These are phyloP conservation scores for Silene noctiflora DNA, from an alignment of 179 eudicot genomes.

Conservation along the genomic window DNA sequence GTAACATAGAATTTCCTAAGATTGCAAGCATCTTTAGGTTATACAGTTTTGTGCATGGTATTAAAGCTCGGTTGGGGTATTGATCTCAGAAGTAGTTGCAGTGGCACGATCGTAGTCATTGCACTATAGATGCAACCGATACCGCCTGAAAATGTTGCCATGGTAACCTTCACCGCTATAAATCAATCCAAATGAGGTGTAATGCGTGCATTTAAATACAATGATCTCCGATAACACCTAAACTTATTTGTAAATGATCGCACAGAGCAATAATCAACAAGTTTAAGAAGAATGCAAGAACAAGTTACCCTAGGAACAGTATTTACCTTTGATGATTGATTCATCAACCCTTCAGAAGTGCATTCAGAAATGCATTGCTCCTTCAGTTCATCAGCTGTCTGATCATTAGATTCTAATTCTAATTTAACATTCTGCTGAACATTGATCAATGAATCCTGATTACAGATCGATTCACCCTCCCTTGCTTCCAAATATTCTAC, in stretches of 20 bases:
- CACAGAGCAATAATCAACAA: not conserved
- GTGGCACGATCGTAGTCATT: no score
- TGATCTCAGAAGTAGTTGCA: no score
- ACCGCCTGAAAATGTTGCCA: not conserved
- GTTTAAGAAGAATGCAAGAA: not conserved
- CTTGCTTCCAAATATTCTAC: constrained; percentile 16
- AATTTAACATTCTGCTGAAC: constrained; percentile 23
- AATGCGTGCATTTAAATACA: not conserved
- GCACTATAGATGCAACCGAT: not conserved
- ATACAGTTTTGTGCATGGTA: not conserved
- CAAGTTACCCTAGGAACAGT: not conserved
- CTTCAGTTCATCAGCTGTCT: constrained; percentile 19
- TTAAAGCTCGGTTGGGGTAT: no score
- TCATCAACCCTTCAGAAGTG: not conserved
- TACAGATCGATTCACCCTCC: constrained; percentile 25
- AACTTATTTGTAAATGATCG: not conserved
- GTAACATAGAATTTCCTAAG: not conserved
- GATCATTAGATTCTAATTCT: constrained; percentile 18
- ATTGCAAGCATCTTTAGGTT: not conserved
- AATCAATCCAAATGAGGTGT: no score
- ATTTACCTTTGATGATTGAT: constrained; percentile 20
- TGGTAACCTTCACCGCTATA: not conserved
- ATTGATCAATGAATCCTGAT: constrained; percentile 2
- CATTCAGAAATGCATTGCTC: constrained; percentile 14
- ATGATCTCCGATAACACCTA: not conserved